phyloP scores from a whole-genome alignment of 345 rosid species.

The Hevea brasiliensis region DNA sequence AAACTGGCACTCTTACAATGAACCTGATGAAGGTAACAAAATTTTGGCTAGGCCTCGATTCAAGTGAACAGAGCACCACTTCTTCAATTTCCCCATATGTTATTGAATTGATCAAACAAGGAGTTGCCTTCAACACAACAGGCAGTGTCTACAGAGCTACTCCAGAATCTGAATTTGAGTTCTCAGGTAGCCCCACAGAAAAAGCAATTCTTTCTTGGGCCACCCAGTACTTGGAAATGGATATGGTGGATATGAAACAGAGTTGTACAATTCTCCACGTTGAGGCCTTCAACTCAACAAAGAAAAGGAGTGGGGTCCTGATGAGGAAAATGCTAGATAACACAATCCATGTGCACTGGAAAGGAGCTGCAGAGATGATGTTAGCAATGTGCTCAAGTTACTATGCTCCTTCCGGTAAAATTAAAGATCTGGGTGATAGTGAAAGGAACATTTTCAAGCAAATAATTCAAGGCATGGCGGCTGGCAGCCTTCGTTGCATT shows the following conservation, averaged over 20 bases:
- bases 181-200: conserved; percentile 73
- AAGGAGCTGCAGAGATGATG: conserved; percentile 81
- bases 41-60: conserved; percentile 58
- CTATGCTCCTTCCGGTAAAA: conserved; percentile 50
- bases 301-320: conserved; percentile 64
- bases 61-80: conserved; percentile 2
- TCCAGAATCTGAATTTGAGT: conserved; percentile 40
- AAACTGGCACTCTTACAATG: conserved; percentile 79
- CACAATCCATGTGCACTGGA: conserved; percentile 60
- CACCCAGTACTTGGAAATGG: conserved; percentile 42
- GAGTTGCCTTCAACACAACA: conserved; percentile 62
- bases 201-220: conserved; percentile 80
- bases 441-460: conserved; percentile 41
- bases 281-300: conserved; percentile 68
- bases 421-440: conserved; percentile 29
- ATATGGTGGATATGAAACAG: conserved; percentile 48
- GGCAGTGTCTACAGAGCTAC: conserved; percentile 43
- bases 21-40: conserved; percentile 64
- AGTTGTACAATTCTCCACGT: conserved; percentile 45
- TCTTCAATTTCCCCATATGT: conserved; percentile 35
- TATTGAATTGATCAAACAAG: conserved; percentile 52
- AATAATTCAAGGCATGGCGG: conserved; percentile 67
- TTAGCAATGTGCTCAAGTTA: conserved; percentile 61
- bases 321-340: conserved; percentile 38
- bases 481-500: conserved; percentile 65